These are phyloP conservation scores for Calendula officinalis DNA, from an alignment of 129 eudicot species.

Conservation along the genomic window DNA sequence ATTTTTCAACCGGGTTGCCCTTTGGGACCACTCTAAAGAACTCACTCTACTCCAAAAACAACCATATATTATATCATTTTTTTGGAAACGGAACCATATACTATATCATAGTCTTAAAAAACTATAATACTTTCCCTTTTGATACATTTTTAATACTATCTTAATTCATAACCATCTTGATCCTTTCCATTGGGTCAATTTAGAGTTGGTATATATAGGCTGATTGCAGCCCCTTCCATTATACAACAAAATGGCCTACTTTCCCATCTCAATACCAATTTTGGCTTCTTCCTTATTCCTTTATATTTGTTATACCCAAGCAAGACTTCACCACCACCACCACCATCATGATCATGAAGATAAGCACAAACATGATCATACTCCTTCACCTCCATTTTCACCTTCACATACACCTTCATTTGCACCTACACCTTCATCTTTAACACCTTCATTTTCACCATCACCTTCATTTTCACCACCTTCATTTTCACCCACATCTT, in stretches of 20 bases:
- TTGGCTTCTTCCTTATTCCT: conserved; percentile 16
- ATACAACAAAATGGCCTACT: conserved; percentile 23
- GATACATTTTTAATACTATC: neutral
- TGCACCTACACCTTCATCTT: neutral
- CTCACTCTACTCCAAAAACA: too few relatives aligned
- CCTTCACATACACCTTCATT: neutral
- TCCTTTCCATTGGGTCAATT: conserved; percentile 2
- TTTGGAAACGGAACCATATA: too few relatives aligned
- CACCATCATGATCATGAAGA: conserved; percentile 29
- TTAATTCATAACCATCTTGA: conserved; percentile 6
- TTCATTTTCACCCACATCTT: neutral
- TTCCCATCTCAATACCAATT: conserved; percentile 9
- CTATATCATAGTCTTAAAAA: neutral
- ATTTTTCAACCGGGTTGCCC: too few relatives aligned
- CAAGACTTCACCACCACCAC: conserved; percentile 46
- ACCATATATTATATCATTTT: too few relatives aligned
- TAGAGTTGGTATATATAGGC: conserved; percentile 9
- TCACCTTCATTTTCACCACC: neutral
- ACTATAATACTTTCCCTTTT: neutral
- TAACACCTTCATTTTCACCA: neutral
- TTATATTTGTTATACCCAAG: conserved; percentile 26
- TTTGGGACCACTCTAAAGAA: too few relatives aligned
- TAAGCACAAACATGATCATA: conserved; percentile 23
- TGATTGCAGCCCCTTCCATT: neutral
- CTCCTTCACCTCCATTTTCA: neutral